Base-by-base conservation (phyloP, 352 stramenopile species). In the Discostella stelligera region DNA sequence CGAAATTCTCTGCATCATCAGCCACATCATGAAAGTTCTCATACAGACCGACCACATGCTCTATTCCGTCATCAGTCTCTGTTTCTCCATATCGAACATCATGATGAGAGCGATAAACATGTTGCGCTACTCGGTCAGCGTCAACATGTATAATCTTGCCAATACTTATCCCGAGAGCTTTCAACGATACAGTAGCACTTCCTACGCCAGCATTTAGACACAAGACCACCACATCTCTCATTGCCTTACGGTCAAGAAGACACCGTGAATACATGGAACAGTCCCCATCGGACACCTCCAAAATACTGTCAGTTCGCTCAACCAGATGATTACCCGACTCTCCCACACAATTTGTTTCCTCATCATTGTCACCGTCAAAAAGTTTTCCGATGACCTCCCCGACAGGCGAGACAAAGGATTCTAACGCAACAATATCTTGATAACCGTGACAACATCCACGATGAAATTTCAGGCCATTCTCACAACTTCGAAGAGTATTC, bases 161-260 rank as follows among this genome's bases (percentile, higher is more conserved):
- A 37, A 84, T 77, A 3, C 23, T 44, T 64, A 90, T 74, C 21
- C 49, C 41, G 2, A 86, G 53, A 16, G 76, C 58, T 62, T 90
- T 90, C 44, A 90, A 59, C 25, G 66, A 66, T 0, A 89, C 68
- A 32, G 80, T 63, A 2, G 54, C 79, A 54, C 67, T 69, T 18
- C 81, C 84, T 61, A 89, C 67, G 32, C 81, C 84, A 54, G 54
- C 74, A 86, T 89, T 87, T 37, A 85, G 68, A 65, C 85, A 80
- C 18, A 90, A 46, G 13, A 90, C 73, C 16, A 87, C 78, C 48
- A 73, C 76, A 64, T 37, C 32, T 41, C 27, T 75, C 18, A 60
- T 25, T 39, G 56, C 23, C 3, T 55, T 66, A 50, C 53, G 39
- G 25, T 18, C 25, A 25, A 56, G 30, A 23, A 77, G 37, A 52